A percentile compares a stretch with the other conserved stretches of the same genome.
These are phyloP conservation scores for Geotrichum histeridarum DNA, from an alignment of 1,139 yeast genomes.

Conservation along the genomic window DNA sequence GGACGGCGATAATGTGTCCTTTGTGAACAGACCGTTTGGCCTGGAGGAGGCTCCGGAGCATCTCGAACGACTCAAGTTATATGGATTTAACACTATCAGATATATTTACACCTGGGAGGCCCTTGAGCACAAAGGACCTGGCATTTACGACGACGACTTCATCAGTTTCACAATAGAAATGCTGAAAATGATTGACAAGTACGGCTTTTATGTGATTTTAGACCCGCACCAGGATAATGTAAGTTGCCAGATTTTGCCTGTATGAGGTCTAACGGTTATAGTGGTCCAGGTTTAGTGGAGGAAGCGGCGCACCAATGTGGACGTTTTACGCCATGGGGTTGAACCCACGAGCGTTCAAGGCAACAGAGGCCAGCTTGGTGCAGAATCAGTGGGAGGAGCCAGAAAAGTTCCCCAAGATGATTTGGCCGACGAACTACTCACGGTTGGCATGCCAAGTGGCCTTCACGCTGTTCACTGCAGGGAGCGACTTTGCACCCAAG, in stretches of 20 bases:
- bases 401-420: conserved; percentile 53
- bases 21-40: conserved; percentile 74
- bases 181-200: conserved; percentile 49
- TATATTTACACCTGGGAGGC: conserved; percentile 88
- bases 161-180: conserved; percentile 63
- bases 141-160: conserved; percentile 67
- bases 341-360: conserved; percentile 57
- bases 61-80: conserved; percentile 57
- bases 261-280: conserved; percentile 25
- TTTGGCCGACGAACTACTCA: conserved; percentile 83
- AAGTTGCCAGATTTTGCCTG: neutral
- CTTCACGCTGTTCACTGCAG: conserved; percentile 82
- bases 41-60: conserved; percentile 66
- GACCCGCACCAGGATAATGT: conserved; percentile 82
- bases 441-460: conserved; percentile 71
- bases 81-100: conserved; percentile 77
- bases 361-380: conserved; percentile 73
- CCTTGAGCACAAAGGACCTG: conserved; percentile 80
- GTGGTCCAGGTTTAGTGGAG: conserved; percentile 84
- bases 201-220: conserved; percentile 70
- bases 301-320: conserved; percentile 93
- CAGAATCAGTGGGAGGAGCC: conserved; percentile 44
- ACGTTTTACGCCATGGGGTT: conserved; percentile 82
- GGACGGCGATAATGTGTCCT: conserved; percentile 66
- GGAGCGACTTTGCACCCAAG: conserved; percentile 62